A percentile compares a stretch with the other conserved stretches of the same genome.
Evolutionary conservation across 768 basidiomycete species (phyloP).

Genomic region (Pisolithus tinctorius): DNA sequence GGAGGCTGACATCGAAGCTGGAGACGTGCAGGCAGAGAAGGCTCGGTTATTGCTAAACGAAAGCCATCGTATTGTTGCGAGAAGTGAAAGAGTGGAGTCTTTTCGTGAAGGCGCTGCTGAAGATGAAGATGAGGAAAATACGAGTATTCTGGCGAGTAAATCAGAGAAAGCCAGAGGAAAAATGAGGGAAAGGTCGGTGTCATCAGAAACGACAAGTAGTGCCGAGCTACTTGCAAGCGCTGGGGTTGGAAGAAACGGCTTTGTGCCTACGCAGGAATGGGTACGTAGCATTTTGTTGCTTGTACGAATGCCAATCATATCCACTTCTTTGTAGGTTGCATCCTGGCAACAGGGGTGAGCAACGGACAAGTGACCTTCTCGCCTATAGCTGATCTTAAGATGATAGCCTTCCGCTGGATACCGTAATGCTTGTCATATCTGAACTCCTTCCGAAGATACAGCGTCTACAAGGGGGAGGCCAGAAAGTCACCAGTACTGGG

Average conservation of each 20-base stretch:
- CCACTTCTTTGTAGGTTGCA: conserved; percentile 46
- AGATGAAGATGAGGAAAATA: conserved; percentile 9
- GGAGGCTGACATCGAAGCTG: conserved; percentile 22
- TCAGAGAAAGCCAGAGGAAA: conserved; percentile 94
- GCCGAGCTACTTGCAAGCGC: conserved; percentile 60
- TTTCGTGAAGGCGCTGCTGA: conserved; percentile 5
- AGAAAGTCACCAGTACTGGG: conserved; percentile 55
- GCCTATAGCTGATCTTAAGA: conserved; percentile 5
- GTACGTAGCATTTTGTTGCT: conserved; percentile 34
- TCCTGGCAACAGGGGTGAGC: conserved; percentile 94
- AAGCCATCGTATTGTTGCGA: conserved; percentile 24
- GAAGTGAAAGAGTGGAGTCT: conserved; percentile 18
- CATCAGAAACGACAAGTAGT: conserved; percentile 43
- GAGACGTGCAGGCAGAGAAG: conserved; percentile 47
- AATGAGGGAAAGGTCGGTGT: conserved; percentile 68
- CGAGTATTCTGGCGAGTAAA: conserved; percentile 27
- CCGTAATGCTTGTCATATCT: conserved; percentile 80
- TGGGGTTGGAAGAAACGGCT: conserved; percentile 83
- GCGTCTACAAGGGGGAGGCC: conserved; percentile 63
- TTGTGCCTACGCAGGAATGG: conserved; percentile 97
- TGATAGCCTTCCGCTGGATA: conserved; percentile 77
- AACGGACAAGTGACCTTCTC: conserved; percentile 1
- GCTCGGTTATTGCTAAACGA: conserved; percentile 56
- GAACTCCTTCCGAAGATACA: conserved; percentile 85
- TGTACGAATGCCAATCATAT: conserved; percentile 1